A percentile compares a stretch with the other conserved stretches of the same genome.
These are phyloP conservation scores for Fusarium circinatum DNA, from an alignment of 2,329 filamentous ascomycete species.

Conservation along the genomic window DNA sequence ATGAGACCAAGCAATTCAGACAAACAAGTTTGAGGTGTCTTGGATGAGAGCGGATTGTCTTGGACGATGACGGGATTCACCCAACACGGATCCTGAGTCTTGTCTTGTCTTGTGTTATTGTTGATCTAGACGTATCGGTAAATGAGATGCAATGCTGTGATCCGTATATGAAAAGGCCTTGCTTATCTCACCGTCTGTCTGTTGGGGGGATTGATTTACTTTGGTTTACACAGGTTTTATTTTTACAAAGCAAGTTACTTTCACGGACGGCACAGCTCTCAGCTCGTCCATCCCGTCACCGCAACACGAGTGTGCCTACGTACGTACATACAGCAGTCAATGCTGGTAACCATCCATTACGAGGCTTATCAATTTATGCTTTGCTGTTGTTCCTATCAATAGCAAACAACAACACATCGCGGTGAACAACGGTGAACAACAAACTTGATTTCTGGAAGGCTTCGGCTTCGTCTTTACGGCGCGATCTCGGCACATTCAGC, in stretches of 20 bases:
- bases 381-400: neutral
- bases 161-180: conserved; percentile 19
- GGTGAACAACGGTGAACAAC: neutral
- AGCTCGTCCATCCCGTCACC: conserved; percentile 1
- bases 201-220: conserved; percentile 4
- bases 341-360: conserved; percentile 27
- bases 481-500: conserved; percentile 14
- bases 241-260: conserved; percentile 19
- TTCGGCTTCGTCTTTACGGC: conserved; percentile 11
- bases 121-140: conserved; percentile 20
- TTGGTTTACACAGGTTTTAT: neutral
- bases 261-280: neutral
- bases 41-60: conserved; percentile 33
- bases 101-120: neutral
- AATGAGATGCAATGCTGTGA: conserved; percentile 6
- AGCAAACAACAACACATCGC: neutral
- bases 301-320: neutral
- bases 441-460: conserved; percentile 22
- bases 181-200: conserved; percentile 31
- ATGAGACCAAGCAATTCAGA: conserved; percentile 10
- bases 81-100: conserved; percentile 5
- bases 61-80: conserved; percentile 10
- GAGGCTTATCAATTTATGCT: conserved; percentile 10
- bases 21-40: conserved; percentile 30
- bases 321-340: neutral